Evolutionary conservation across 768 basidiomycete genomes (phyloP).

Genomic region (Mycena vitilis): DNA sequence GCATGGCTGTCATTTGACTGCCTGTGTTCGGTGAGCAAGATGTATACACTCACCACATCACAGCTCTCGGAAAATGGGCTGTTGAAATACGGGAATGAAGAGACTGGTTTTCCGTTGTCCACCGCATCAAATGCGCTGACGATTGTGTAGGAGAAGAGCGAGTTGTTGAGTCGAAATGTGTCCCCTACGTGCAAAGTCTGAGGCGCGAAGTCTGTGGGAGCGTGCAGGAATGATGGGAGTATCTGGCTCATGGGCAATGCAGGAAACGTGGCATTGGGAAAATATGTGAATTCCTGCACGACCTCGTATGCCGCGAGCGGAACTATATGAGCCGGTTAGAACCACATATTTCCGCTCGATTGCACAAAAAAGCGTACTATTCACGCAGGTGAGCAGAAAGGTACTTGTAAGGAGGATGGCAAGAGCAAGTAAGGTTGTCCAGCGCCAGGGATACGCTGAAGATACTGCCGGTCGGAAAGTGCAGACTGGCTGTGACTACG

Average conservation of each 20-base stretch:
- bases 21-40: not conserved
- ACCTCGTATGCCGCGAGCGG: constrained; percentile 18
- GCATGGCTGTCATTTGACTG: not conserved
- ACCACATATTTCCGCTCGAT: not conserved
- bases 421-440: constrained; percentile 24
- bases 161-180: constrained; percentile 15
- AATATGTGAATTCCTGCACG: constrained; percentile 15
- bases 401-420: not conserved
- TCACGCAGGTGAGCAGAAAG: constrained; percentile 7
- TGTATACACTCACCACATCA: constrained; percentile 5
- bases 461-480: not conserved
- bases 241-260: constrained; percentile 5
- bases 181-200: constrained; percentile 6
- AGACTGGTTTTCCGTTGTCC: not conserved
- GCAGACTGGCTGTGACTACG: not conserved
- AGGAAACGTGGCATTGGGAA: constrained; percentile 16
- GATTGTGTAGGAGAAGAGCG: constrained; percentile 13
- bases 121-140: constrained; percentile 2
- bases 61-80: constrained; percentile 10
- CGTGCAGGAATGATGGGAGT: constrained; percentile 3
- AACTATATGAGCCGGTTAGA: not conserved
- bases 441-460: constrained; percentile 24
- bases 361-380: constrained; percentile 10
- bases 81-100: constrained; percentile 17
- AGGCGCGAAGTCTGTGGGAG: constrained; percentile 2